Base-by-base conservation (phyloP, 768 basidiomycete genomes). In the Flagelloscypha sp. region DNA sequence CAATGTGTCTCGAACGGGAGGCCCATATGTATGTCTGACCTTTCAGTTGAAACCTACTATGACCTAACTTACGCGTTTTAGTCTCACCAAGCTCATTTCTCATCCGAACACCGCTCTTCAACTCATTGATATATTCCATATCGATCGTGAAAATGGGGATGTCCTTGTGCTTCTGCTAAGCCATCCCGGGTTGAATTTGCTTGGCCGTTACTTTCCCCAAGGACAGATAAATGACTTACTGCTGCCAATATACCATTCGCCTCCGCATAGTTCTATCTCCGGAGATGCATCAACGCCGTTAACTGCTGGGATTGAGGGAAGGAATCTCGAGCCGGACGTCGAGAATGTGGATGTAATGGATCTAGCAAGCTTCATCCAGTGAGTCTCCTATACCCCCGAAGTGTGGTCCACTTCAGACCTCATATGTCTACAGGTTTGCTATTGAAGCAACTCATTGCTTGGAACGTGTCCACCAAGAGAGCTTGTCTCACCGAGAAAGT, bases 321-420 rank as follows among this genome's bases (percentile, higher is more conserved):
- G n/a, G n/a, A n/a, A n/a, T n/a, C n/a, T n/a, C 6, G 72, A 72
- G 34, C 51, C 58, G 3, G 63, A 66, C 32, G 38, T 61, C 30
- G 76, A 74, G 36, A 74, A 72, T 36, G 62, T 72, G 55, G 76
- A 80, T 48, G 71, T 81, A 33, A 83, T 85, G 77, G 83, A 85
- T 52, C 59, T 85, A 12, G 80, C 80, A 10, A 73, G 79, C 0
- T 85, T 84, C 55, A 62, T 85, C 2, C 81, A 85, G 79, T 81
- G 45, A 38, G 73, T 50, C 9, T 24, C 24, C 3, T 19, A 27
- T 21, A 31, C 19, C n/a, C 44, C 10, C 16, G 21, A n/a, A 24
- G 35, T 19, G 8, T 24, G 29, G n/a, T 25, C 33, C 15, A 22
- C 33, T 37, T 24, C 40, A 47, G 15, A 44, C 18, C 15, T 12